These are phyloP conservation scores for Lobulomyces angularis DNA, from an alignment of 192 early-diverging fungal genomes.

Conservation along the genomic window DNA sequence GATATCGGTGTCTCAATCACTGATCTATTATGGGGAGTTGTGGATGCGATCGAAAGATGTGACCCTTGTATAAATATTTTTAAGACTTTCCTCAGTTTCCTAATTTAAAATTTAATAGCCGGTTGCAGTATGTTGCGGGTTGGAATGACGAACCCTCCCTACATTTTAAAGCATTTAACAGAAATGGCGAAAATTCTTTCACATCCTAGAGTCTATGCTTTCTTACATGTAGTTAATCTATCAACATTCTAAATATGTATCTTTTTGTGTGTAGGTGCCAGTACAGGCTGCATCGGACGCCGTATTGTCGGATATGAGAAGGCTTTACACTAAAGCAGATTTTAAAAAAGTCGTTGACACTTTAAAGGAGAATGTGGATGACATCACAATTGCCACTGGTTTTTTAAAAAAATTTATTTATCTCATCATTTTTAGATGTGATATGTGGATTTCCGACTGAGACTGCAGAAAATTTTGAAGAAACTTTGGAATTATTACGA, in stretches of 20 bases:
- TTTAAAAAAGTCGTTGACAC: conserved; percentile 26
- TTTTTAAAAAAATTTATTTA: background rate
- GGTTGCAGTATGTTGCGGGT: conserved; percentile 30
- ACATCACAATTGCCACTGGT: conserved; percentile 33
- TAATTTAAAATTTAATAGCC: background rate
- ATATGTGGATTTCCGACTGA: conserved; percentile 51
- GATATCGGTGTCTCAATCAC: conserved; percentile 36
- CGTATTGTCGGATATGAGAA: conserved; percentile 37
- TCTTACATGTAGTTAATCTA: conserved; percentile 49
- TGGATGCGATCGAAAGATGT: conserved; percentile 25
- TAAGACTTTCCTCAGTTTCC: too few species aligned
- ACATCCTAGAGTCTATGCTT: conserved; percentile 43
- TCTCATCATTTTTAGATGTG: conserved; percentile 18
- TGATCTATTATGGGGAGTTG: conserved; percentile 30
- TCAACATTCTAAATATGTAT: too few species aligned
- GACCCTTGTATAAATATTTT: background rate
- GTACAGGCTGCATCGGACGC: conserved; percentile 37
- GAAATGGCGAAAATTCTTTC: conserved; percentile 31
- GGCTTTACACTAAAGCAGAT: conserved; percentile 33
- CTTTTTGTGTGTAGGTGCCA: too few species aligned
- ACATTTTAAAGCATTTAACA: conserved; percentile 40
- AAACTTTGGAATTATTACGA: conserved; percentile 29
- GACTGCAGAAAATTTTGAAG: conserved; percentile 32
- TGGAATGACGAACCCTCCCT: conserved; percentile 55
- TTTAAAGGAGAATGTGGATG: conserved; percentile 17